Evolutionary conservation across 345 rosid species (phyloP).

Genomic region (Syzygium grande): DNA sequence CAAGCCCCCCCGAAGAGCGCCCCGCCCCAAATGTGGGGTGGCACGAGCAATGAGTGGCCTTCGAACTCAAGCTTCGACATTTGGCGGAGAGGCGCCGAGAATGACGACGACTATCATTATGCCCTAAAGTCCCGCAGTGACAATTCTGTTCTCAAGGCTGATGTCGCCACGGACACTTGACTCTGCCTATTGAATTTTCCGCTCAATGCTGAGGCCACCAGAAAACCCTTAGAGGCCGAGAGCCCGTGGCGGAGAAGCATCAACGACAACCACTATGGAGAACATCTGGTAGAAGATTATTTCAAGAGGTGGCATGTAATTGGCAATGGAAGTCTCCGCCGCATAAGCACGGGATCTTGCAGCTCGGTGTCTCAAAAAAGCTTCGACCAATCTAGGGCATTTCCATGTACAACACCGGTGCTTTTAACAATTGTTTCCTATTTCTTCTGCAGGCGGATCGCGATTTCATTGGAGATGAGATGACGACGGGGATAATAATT

Average conservation of each 20-base stretch:
- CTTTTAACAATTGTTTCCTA: too few relatives aligned
- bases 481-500: too few relatives aligned
- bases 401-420: too few relatives aligned
- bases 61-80: constrained; percentile 3
- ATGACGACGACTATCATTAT: neutral
- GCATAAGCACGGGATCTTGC: constrained; percentile 2
- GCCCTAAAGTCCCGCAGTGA: constrained; percentile 3
- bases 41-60: neutral
- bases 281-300: neutral
- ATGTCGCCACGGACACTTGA: constrained; percentile 11
- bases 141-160: constrained; percentile 7
- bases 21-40: constrained; percentile 15
- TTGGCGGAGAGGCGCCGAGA: constrained; percentile 3
- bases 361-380: neutral
- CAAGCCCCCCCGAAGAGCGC: constrained; percentile 34
- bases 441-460: too few relatives aligned
- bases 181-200: constrained; percentile 21
- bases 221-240: neutral
- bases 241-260: neutral
- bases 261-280: neutral
- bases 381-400: too few relatives aligned
- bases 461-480: too few relatives aligned
- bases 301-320: neutral
- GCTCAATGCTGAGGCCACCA: constrained; percentile 1
- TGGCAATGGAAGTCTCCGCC: neutral